Evolutionary conservation across 768 basidiomycete species (phyloP), one percentile per base, ranked within the genome.

Genomic region (Phylloporus rhodoxanthus): DNA sequence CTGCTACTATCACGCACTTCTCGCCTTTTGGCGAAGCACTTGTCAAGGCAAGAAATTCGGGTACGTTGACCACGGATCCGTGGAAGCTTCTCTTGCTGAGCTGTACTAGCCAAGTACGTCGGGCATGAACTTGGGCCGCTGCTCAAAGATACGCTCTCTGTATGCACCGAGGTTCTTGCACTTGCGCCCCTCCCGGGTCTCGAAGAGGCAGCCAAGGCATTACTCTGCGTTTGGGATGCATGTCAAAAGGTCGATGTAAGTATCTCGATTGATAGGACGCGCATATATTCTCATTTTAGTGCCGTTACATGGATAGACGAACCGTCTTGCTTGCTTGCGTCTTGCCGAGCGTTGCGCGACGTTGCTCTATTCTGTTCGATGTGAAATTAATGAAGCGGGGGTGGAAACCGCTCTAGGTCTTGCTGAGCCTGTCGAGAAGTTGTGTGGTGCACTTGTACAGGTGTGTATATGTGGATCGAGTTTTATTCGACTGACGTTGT

Each of bases 281-380:
- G 11, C 28, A 8, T 45, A 50, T 23, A 28, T 23, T n/a, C 43
- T 37, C 14, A 20, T 26, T 28, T 32, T 54, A 8, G 46, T 6
- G 1, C 4, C 2, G 29, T 42, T 5, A 4, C 41, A 9, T 25
- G 8, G 34, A 33, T 42, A 89, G 87, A 79, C 77, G 54, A 87
- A 89, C 53, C 74, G 83, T 15, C 68, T 83, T 11, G 76, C 78
- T 1, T 86, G 84, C 57, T 71, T 89, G 25, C 81, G 85, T 9
- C 72, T 90, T 8, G 85, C 84, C 0, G 80, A 86, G 56, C 79
- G 85, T 23, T 87, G 85, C 53, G 87, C 87, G 0, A 78, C 78
- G 13, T 75, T 84, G 15, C 72, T 89, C 3, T 65, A 81, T n/a
- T 75, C 78, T 10, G 75, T 90, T 5, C 74, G 79, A 0, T 74